Base-by-base conservation (phyloP, 495 filamentous ascomycete species). In the Penicillium manginii region DNA sequence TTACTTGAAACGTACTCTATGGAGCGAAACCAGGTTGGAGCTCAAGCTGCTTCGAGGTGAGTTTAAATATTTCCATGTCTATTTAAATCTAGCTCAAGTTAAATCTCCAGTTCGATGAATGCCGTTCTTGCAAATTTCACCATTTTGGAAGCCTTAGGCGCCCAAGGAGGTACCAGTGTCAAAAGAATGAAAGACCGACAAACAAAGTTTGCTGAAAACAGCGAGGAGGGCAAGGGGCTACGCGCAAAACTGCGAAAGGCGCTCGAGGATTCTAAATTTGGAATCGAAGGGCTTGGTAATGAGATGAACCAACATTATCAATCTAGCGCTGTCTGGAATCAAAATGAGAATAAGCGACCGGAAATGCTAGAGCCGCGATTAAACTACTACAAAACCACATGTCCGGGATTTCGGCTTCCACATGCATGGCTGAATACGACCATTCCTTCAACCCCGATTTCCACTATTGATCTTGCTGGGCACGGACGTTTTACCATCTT, bases 391-490 rank as follows among this genome's bases (percentile, higher is more conserved):
- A 29, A 50, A 4, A 73, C 55, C 10, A 83, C 81, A 8, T 79
- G 76, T 57, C 81, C 81, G 15, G 81, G 81, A 9, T 65, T 63
- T 19, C 68, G 78, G 31, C 65, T 82, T 2, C 81, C 81, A 2
- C 81, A 84, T 57, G 81, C 75, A 0, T 84, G 81, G 81, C 56
- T 84, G 0, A 80, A 78, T 43, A 70, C 62, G 2, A 39, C 51
- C 5, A 55, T 63, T 10, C 77, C 75, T 1, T 55, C 59, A 4
- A 68, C 73, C 47, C 43, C 48, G 14, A 57, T 81, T 31, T 81
- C 78, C 8, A 82, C 81, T 0, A 72, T 78, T 39, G 81, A 84
- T 58, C 61, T 84, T 1, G 81, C 78, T 2, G 81, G 79, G 6
- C 65, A 82, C 40, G 78, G 80, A 1, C 52, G 50, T 8, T 84